phyloP scores from a whole-genome alignment of 1,284 basidiomycete species.

The Pisolithus thermaeus region DNA sequence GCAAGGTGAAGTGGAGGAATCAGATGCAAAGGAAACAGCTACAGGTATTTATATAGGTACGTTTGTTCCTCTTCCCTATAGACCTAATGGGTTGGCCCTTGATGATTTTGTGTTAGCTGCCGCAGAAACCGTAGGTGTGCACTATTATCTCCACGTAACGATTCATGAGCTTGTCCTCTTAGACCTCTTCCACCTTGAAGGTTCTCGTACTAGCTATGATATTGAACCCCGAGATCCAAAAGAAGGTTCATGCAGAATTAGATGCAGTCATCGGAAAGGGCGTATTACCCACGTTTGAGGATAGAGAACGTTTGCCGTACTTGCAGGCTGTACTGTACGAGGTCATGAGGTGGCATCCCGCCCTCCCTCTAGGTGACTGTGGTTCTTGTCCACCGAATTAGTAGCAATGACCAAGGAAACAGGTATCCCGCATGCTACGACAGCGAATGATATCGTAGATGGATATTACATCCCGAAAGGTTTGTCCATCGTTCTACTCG shows the following conservation, averaged over 20 bases:
- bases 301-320: conserved; percentile 26
- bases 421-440: conserved; percentile 41
- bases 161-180: too few relatives aligned
- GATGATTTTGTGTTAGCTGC: conserved; percentile 11
- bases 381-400: too few relatives aligned
- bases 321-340: conserved; percentile 44
- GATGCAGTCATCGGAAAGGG: conserved; percentile 22
- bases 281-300: conserved; percentile 26
- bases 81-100: conserved; percentile 21
- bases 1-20: neutral
- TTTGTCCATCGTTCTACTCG: neutral
- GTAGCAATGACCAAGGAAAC: neutral
- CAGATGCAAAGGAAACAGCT: neutral
- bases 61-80: neutral
- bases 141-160: too few relatives aligned
- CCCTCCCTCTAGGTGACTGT: conserved; percentile 36
- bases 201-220: conserved; percentile 32
- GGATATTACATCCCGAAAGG: conserved; percentile 39
- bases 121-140: conserved; percentile 16
- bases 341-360: conserved; percentile 43
- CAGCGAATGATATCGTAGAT: conserved; percentile 36
- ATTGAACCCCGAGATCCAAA: conserved; percentile 25
- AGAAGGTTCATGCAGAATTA: conserved; percentile 26
- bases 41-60: neutral
- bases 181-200: conserved; percentile 16